Base-by-base conservation (phyloP, 768 basidiomycete species). In the Kwoniella europaea region DNA sequence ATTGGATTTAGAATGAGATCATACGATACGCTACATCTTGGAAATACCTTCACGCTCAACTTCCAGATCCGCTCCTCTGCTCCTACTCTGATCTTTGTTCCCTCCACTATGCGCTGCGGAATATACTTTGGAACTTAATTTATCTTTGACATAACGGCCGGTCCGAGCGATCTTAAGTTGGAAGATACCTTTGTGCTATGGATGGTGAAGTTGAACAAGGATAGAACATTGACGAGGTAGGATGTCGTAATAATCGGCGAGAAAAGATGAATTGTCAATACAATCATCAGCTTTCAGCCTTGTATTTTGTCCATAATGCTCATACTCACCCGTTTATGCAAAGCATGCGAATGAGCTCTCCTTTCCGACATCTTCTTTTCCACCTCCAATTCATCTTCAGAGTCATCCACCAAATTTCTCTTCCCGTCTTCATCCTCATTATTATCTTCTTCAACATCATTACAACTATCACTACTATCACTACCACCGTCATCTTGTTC, bases 151-250 rank as follows among this genome's bases (percentile, higher is more conserved):
- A 86, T 88, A 89, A 57, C 86, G 86, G 29, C 88, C 84, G 18
- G 89, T 89, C 65, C 90, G 84, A 65, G 85, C 86, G 7, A 86
- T 86, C 71, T 87, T 87, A 82, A 87, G 87, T 80, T 90, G 89
- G 88, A 90, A 89, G 59, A 91, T 79, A 2, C 90, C 89, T 4
- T 88, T 86, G 76, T 91, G 87, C 74, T 88, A 87, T 43, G 24
- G n/a, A 9, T 27, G 29, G 43, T 13, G 60, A 10, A 15, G 41
- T 20, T 42, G 60, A 43, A 61, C 60, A 61, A 41, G 29, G 60
- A 3, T 27, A 27, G 27, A 27, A 27, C 2, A 27, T 27, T 27
- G 27, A 27, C 27, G 27, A 27, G 3, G 27, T 27, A 27, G 27
- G 3, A 27, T 27, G 27, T 27, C 27, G 4, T 27, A 52, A 52